Percentiles rank a stretch among this genome's conserved stretches.
Evolutionary conservation across 768 basidiomycete species (phyloP).

Genomic region (Suillus paluster): DNA sequence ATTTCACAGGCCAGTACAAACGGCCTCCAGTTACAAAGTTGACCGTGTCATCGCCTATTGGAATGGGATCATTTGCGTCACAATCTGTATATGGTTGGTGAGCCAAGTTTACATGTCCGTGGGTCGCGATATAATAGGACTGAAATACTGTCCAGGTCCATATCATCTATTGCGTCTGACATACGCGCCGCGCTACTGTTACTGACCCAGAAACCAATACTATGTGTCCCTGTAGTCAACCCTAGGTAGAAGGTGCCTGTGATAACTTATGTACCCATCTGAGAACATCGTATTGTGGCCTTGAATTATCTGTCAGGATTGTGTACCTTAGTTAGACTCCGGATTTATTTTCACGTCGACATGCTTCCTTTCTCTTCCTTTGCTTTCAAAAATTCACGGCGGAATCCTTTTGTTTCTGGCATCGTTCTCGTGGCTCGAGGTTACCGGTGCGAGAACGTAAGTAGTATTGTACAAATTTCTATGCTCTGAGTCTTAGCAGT

Average conservation of each 20-base stretch:
- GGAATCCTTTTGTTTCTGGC: constrained; percentile 15
- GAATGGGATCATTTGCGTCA: constrained; percentile 1
- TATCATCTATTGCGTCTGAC: constrained; percentile 9
- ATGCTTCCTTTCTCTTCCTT: background rate
- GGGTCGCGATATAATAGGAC: background rate
- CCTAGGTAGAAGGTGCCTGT: background rate
- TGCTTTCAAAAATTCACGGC: constrained; percentile 15
- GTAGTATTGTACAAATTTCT: constrained; percentile 12
- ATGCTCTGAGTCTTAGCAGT: background rate
- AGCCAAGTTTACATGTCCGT: background rate
- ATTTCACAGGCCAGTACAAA: background rate
- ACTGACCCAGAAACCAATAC: constrained; percentile 8
- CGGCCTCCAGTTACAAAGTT: background rate
- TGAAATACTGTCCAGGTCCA: constrained; percentile 5
- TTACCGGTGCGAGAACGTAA: constrained; percentile 5
- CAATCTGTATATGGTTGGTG: constrained; percentile 12
- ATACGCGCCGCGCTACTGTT: background rate
- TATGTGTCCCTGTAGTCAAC: background rate
- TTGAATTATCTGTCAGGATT: background rate
- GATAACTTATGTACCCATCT: constrained; percentile 6
- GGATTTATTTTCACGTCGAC: too few relatives aligned
- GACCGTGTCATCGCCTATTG: constrained; percentile 11
- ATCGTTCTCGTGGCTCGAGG: constrained; percentile 11
- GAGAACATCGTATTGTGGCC: background rate
- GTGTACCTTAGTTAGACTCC: too few relatives aligned